Percentiles rank a stretch among this genome's conserved stretches.
Conservation (phyloP, 225 moss, liverwort and hornwort genomes). For the Pseudisothecium myosuroides region DNA sequence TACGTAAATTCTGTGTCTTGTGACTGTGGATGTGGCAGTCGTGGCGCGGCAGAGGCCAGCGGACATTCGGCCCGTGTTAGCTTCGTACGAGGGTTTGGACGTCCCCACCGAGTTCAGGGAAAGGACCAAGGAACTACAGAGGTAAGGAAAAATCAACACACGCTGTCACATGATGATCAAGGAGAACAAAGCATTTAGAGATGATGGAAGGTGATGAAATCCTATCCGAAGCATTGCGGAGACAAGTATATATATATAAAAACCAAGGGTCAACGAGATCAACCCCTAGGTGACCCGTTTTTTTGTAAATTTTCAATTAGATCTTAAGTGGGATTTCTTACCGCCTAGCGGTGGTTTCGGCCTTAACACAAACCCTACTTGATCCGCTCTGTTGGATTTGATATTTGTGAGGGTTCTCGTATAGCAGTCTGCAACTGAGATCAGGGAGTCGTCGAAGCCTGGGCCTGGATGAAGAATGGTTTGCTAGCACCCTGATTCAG, state of each 20-base stretch:
- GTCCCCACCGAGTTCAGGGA: conserved; percentile 88
- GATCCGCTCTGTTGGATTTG: not conserved
- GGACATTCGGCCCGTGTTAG: conserved; percentile 83
- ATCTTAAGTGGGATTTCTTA: not conserved
- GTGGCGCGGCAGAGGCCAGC: conserved; percentile 80
- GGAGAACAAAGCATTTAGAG: not conserved
- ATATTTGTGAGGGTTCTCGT: not conserved
- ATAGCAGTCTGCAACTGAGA: not conserved
- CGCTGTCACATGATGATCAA: not conserved
- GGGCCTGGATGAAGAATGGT: not conserved
- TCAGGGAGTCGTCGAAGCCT: not conserved
- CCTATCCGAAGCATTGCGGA: not conserved
- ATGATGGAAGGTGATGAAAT: not conserved
- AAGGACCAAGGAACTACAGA: conserved; percentile 91
- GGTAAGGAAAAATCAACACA: conserved; percentile 16
- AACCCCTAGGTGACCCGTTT: not conserved
- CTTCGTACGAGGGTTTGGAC: conserved; percentile 83
- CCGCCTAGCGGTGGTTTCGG: not conserved
- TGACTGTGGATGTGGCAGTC: conserved; percentile 38
- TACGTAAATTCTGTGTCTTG: not conserved
- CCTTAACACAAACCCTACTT: too few relatives aligned
- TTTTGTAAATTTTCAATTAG: not conserved
- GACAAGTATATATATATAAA: not conserved
- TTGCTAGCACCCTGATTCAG: not conserved
- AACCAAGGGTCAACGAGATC: not conserved